phyloP scores from a whole-genome alignment of 225 moss, liverwort and hornwort genomes.

The Rhytidiadelphus loreus region DNA sequence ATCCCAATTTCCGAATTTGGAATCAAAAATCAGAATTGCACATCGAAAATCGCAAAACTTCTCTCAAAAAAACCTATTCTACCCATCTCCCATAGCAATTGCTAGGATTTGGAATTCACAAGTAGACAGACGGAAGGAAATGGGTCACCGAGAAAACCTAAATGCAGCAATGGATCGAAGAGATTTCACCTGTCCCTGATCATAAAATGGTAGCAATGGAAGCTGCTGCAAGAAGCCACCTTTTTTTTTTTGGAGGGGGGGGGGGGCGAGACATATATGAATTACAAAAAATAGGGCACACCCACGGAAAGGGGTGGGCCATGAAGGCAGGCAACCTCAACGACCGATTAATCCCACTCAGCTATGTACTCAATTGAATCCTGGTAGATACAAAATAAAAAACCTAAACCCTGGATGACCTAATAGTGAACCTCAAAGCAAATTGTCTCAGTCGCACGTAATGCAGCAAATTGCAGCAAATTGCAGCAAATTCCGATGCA shows the following conservation, averaged over 20 bases:
- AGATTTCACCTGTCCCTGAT: neutral
- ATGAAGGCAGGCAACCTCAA: neutral
- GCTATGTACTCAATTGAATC: constrained; percentile 47
- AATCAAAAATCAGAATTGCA: neutral
- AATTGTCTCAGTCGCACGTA: neutral
- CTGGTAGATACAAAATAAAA: constrained; percentile 35
- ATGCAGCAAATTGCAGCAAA: neutral
- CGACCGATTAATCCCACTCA: constrained; percentile 18
- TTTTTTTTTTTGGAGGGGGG: neutral
- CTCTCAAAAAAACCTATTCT: neutral
- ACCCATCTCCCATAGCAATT: neutral
- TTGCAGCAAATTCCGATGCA: neutral
- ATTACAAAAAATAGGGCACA: constrained; percentile 29
- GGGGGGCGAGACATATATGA: constrained; percentile 15
- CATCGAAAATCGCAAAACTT: neutral
- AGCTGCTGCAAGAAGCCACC: neutral
- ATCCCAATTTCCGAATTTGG: neutral
- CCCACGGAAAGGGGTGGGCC: constrained; percentile 2
- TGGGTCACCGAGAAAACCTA: neutral
- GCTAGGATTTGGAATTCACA: neutral
- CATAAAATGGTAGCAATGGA: neutral
- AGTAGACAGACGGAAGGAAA: neutral
- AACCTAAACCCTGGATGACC: constrained; percentile 1
- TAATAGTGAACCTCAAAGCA: neutral
- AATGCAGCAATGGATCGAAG: neutral